Percentiles rank a stretch among this genome's conserved stretches.
These are phyloP conservation scores for Fusarium fracticaudum DNA, from an alignment of 2,329 filamentous ascomycete species.

Conservation along the genomic window DNA sequence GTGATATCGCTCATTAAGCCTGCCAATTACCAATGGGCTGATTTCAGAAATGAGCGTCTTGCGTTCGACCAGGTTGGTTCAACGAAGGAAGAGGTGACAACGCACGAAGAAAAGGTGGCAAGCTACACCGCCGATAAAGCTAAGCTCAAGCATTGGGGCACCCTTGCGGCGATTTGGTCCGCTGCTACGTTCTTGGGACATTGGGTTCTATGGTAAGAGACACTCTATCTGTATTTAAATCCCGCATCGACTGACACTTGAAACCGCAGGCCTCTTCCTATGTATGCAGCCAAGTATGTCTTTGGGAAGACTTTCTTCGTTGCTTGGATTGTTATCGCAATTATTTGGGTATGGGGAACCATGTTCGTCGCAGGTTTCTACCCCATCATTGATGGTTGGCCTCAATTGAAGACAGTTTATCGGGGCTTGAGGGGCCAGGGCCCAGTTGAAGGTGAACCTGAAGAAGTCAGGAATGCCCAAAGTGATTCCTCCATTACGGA, in stretches of 20 bases:
- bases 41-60: slow-evolving; percentile 53
- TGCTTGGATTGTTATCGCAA: slow-evolving; percentile 60
- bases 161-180: slow-evolving; percentile 47
- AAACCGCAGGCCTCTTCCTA: slow-evolving; percentile 57
- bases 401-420: slow-evolving; percentile 28
- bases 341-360: slow-evolving; percentile 64
- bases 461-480: background rate
- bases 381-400: slow-evolving; percentile 58
- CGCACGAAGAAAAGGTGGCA: slow-evolving; percentile 35
- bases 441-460: background rate
- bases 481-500: background rate
- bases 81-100: background rate
- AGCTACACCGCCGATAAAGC: slow-evolving; percentile 46
- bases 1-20: slow-evolving; percentile 57
- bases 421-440: background rate
- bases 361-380: slow-evolving; percentile 60
- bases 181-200: slow-evolving; percentile 61
- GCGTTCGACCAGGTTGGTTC: slow-evolving; percentile 46
- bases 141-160: slow-evolving; percentile 57
- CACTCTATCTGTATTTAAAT: too few relatives aligned
- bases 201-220: slow-evolving; percentile 55
- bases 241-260: rapidly evolving
- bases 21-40: slow-evolving; percentile 52
- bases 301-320: slow-evolving; percentile 59
- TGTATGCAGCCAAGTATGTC: slow-evolving; percentile 62